Base-by-base conservation (phyloP, 768 basidiomycete genomes). In the Leccinum fibrillosum region DNA sequence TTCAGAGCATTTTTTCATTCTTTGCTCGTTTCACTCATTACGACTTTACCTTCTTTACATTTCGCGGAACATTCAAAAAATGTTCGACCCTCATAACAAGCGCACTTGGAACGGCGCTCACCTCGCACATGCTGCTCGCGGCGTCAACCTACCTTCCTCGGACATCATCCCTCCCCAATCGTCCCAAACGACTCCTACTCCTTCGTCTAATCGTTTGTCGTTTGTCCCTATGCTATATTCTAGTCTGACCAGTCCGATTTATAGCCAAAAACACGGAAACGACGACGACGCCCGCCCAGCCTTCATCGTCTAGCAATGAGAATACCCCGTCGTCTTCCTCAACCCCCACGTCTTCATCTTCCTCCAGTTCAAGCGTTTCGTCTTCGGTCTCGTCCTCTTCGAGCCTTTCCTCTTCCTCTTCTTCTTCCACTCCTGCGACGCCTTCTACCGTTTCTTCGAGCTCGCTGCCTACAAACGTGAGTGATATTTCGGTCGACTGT, bases 21-120 rank as follows among this genome's bases (percentile, higher is more conserved):
- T n/a, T 42, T 44, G 19, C 42, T 30, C 71, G 39, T 56, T 32
- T 56, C 71, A 47, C 55, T 74, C 69, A 2, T 72, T 67, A 67
- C 62, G 57, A 34, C 64, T 30, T 51, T 23, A 8, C 42, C 10
- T 55, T 52, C 5, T 21, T 35, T 37, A 50, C 44, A 5, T 35
- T 35, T 35, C 13, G 15, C 15, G 35, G 35, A 28, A 62, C 8
- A 44, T 19, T 1, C 42, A 4, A 23, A 23, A 56, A 49, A 69
- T 66, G 59, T 58, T 56, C 42, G 39, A 60, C 52, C 55, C 58
- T 58, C 35, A 59, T 25, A 49, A 72, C 50, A 66, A 53, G 48
- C 71, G 64, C 10, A 34, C 56, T 5, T 59, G 49, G 6, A 50
- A 54, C 17, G 57, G 50, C 17, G 52, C 54, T 23, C 62, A 62